A percentile compares a stretch with the other conserved stretches of the same genome.
phyloP scores from a whole-genome alignment of 805 yeast species.

The Saccharomycopsis microspora region DNA sequence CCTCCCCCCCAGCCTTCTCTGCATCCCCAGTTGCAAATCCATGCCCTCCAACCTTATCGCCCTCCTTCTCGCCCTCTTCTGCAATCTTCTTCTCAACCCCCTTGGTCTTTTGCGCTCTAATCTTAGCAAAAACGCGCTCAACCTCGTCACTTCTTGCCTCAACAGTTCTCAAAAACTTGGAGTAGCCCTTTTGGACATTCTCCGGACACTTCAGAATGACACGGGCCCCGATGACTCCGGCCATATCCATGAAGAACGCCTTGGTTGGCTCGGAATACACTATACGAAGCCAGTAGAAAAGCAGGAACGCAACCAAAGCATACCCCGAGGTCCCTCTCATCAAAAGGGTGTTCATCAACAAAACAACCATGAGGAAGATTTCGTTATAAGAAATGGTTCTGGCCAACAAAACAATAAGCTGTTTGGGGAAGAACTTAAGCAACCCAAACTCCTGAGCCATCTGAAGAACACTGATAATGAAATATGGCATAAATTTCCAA shows the following conservation, averaged over 20 bases:
- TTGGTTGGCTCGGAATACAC: constrained; percentile 29
- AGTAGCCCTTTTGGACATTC: constrained; percentile 5
- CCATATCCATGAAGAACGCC: constrained; percentile 12
- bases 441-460: constrained; percentile 32
- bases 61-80: constrained; percentile 2
- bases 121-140: constrained; percentile 2
- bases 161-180: constrained; percentile 6
- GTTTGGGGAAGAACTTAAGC: constrained; percentile 24
- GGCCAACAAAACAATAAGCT: constrained; percentile 29
- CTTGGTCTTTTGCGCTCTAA: constrained; percentile 1
- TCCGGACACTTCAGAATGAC: constrained; percentile 12
- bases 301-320: constrained; percentile 43
- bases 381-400: constrained; percentile 51
- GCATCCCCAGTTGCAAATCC: constrained; percentile 9
- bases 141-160: constrained; percentile 9
- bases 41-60: constrained; percentile 3
- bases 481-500: constrained; percentile 54
- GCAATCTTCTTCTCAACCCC: neutral
- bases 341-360: constrained; percentile 46
- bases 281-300: constrained; percentile 63
- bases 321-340: constrained; percentile 62
- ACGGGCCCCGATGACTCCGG: constrained; percentile 10
- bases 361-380: constrained; percentile 38
- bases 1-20: constrained; percentile 1
- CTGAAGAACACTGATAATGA: constrained; percentile 47